Percentiles rank a stretch among this genome's conserved stretches.
phyloP scores from a whole-genome alignment of 2,329 filamentous ascomycete genomes.

The Orbilia quercus region DNA sequence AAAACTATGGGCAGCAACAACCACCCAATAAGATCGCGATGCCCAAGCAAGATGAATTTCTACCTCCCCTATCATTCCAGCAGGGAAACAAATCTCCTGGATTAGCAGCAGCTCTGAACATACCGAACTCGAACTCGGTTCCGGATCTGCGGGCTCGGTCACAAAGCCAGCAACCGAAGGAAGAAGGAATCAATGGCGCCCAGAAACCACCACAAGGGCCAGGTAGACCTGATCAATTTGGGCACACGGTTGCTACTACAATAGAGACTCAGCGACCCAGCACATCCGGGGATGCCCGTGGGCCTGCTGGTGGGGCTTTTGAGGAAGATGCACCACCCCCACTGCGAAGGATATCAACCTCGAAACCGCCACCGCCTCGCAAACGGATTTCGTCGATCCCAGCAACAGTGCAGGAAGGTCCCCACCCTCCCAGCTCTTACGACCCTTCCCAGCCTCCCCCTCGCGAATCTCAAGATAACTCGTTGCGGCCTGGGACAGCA shows the following conservation, averaged over 20 bases:
- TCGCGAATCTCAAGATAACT: conserved; percentile 27
- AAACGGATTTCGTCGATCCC: conserved; percentile 44
- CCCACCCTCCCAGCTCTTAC: conserved; percentile 19
- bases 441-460: conserved; percentile 21
- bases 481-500: conserved; percentile 5
- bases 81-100: conserved; percentile 47
- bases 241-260: background rate
- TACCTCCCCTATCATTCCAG: conserved; percentile 48
- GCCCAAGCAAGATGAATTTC: conserved; percentile 43
- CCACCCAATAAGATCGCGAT: conserved; percentile 22
- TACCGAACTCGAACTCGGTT: conserved; percentile 33
- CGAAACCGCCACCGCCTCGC: conserved; percentile 44
- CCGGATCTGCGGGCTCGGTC: conserved; percentile 27
- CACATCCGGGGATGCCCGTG: conserved; percentile 27
- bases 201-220: conserved; percentile 21
- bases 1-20: conserved; percentile 29
- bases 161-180: conserved; percentile 38
- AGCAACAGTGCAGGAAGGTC: conserved; percentile 32
- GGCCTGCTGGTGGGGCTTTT: conserved; percentile 12
- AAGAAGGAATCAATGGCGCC: background rate
- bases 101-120: conserved; percentile 31
- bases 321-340: conserved; percentile 51
- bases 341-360: conserved; percentile 52
- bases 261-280: conserved; percentile 12
- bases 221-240: background rate